A percentile compares a stretch with the other conserved stretches of the same genome.
These are phyloP conservation scores for Kalaharituber pfeilii DNA, from an alignment of 2,329 filamentous ascomycete species.

Conservation along the genomic window DNA sequence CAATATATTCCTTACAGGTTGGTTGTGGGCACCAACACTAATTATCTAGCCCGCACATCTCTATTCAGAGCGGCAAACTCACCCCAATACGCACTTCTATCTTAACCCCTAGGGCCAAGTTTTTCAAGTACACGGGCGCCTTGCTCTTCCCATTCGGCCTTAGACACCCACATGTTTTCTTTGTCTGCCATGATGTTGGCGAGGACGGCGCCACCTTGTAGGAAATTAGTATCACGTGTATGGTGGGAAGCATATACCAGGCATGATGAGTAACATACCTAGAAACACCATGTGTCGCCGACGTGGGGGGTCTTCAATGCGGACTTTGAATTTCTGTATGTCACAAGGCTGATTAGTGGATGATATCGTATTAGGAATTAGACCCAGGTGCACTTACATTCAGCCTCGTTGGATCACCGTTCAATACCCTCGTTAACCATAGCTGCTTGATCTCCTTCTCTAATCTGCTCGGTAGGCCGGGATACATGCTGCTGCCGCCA, in stretches of 20 bases:
- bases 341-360: background rate
- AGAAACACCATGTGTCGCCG: conserved; percentile 99
- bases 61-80: no score
- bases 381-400: conserved; percentile 34
- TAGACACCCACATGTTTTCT: conserved; percentile 97
- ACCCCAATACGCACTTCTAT: no score
- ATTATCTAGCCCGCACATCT: no score
- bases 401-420: conserved; percentile 79
- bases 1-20: background rate
- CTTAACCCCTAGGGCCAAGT: conserved; percentile 45
- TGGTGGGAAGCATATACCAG: background rate
- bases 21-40: no score
- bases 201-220: conserved; percentile 65
- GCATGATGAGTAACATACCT: background rate
- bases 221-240: background rate
- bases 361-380: background rate
- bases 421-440: conserved; percentile 82
- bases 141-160: conserved; percentile 92
- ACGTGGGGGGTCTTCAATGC: conserved; percentile 93
- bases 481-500: conserved; percentile 97
- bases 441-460: conserved; percentile 99
- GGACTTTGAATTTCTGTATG: conserved; percentile 84
- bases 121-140: conserved; percentile 74
- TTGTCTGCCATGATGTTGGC: conserved; percentile 99
- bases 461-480: conserved; percentile 76